Evolutionary conservation across 768 basidiomycete species (phyloP), one percentile per base, ranked within the genome.

Genomic region (Boletus rex-veris): DNA sequence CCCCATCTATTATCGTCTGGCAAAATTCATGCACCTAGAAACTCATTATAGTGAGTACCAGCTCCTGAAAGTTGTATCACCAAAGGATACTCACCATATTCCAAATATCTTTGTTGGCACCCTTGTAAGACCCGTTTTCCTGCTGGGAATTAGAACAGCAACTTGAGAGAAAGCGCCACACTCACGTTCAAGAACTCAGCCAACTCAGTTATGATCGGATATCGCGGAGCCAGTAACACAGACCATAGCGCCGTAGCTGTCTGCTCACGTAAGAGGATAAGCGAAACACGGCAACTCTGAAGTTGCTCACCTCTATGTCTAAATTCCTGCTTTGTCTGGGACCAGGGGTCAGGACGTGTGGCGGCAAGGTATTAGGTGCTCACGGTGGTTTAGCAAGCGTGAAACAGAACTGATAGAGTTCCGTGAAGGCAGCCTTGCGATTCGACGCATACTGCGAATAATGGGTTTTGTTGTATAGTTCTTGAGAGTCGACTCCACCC

Each of bases 31-130:
- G 75, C 73, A 88, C 84, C 88, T 91, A 64, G 7, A 50, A 48
- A 40, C 11, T 18, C 10, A 28, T 9, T 28, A 28, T 38, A 24
- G 48, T 56, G 7, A 55, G 44, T 44, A 44, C 12, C 21, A 21
- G 21, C 21, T 18, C 38, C 16, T 26, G 33, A 9, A 11, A 30
- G 28, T 8, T 4, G 19, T 12, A 21, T 41, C 11, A 24, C 30
- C 11, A 16, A 36, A 52, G 24, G 24, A 33, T 31, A 72, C 77
- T 14, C 55, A 88, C 90, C 90, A 92, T 92, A 52, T 71, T 80
- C 91, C 91, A 94, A 9, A 92, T 71, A 70, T 94, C 91, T 64
- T 89, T 89, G 69, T 90, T 92, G 14, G 84, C 82, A 0, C 85
- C 87, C 64, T 85, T 91, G 71, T 89, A 90, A 4, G 73, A 77